Conservation (phyloP, 352 stramenopile genomes). For the Saprolegnia diclina region DNA sequence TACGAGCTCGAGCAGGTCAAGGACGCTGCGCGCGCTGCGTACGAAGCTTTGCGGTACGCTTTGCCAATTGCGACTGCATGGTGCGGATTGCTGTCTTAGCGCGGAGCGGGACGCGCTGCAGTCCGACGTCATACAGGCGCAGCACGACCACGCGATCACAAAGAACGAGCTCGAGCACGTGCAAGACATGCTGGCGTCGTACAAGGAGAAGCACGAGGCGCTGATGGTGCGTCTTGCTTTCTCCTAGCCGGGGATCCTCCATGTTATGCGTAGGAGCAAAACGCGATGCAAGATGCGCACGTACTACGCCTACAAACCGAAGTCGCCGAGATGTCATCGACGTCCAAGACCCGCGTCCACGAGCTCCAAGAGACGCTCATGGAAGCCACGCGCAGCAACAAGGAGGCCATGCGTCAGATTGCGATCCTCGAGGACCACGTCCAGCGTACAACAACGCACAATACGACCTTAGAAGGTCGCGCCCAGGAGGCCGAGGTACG, state of each 20-base stretch:
- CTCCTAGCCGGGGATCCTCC: constrained; percentile 37
- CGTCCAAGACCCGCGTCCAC: constrained; percentile 10
- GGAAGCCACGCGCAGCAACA: constrained; percentile 4
- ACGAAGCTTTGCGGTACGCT: constrained; percentile 46
- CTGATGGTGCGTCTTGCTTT: constrained; percentile 20
- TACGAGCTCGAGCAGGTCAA: constrained; percentile 67
- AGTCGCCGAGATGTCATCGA: constrained; percentile 1
- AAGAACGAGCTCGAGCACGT: constrained; percentile 49
- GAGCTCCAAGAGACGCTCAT: constrained; percentile 23
- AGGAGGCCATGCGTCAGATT: constrained; percentile 15
- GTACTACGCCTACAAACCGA: constrained; percentile 11
- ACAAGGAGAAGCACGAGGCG: constrained; percentile 48
- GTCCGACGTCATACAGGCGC: constrained; percentile 44
- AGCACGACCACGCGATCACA: constrained; percentile 41
- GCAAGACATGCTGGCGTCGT: constrained; percentile 44
- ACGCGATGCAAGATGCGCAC: constrained; percentile 27
- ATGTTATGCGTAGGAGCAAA: constrained; percentile 32
- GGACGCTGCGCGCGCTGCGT: constrained; percentile 54
- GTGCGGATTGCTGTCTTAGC: not conserved
- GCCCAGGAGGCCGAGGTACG: constrained; percentile 55
- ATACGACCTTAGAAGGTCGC: constrained; percentile 41
- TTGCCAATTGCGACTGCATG: not conserved
- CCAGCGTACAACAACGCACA: constrained; percentile 40
- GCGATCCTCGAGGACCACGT: constrained; percentile 32
- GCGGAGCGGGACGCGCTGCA: constrained; percentile 56